phyloP scores from a whole-genome alignment of 2,329 filamentous ascomycete species.

The Fusarium caatingaense region DNA sequence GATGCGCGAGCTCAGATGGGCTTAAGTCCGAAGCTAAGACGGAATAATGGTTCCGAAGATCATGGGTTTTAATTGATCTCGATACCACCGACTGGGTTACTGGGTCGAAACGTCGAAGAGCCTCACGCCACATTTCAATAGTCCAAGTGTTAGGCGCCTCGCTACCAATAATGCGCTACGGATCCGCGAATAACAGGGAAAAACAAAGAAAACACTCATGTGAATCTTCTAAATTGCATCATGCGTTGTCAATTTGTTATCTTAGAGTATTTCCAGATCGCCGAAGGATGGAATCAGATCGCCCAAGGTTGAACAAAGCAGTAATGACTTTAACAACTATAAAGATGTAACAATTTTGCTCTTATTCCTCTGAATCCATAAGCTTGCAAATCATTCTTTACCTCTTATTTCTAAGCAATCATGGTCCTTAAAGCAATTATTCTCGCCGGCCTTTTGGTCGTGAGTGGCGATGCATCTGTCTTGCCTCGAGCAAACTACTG shows the following conservation, averaged over 20 bases:
- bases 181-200: neutral
- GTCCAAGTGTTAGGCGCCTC: neutral
- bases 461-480: neutral
- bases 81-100: neutral
- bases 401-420: neutral
- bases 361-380: fast-evolving
- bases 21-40: neutral
- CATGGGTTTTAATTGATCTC: neutral
- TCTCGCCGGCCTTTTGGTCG: neutral
- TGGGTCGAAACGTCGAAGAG: neutral
- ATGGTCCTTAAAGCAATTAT: neutral
- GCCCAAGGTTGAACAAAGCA: neutral
- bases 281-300: neutral
- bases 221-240: neutral
- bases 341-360: neutral
- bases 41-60: neutral
- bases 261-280: neutral
- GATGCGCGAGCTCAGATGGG: neutral
- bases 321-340: neutral
- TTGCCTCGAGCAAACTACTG: neutral
- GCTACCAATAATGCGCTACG: neutral
- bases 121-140: neutral
- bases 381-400: neutral
- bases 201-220: neutral
- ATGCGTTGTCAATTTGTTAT: neutral